Base-by-base conservation (phyloP, 2,329 filamentous ascomycete genomes). In the Emmonsia crescens region DNA sequence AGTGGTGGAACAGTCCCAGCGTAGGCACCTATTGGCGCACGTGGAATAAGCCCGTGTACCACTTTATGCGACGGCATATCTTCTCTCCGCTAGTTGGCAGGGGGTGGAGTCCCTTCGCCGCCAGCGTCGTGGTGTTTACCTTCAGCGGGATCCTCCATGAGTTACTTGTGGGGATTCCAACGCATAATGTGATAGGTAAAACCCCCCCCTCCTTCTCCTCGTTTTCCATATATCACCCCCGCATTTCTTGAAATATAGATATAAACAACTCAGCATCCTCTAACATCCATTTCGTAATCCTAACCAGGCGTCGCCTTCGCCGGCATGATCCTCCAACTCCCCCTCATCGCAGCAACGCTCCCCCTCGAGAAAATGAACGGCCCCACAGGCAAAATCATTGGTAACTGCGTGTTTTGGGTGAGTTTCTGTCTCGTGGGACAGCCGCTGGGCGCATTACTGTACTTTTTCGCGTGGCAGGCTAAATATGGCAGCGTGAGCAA, bases 401-500 rank as follows among this genome's bases (percentile, higher is more conserved):
- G 94, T 1, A 99, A 99, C 74, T 86, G 87, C 70, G 92, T 95
- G 62, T 99, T 99, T 75, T 97, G 94, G 94, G 81, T 96, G 24
- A 93, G 89, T 14, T 99, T 99, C 72, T 96, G 93, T 66, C 84
- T 97, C 2, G 88, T 99, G 14, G 94, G 94, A 3, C 94, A 99
- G 78, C 94, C 94, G 0, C 83, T 97, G 68, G 94, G 91, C 1
- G 92, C 91, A 0, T 78, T 99, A 63, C 81, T 96, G 73, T 99
- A 99, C 74, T 99, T 96, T 74, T 97, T 97, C 73, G 92, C 92
- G 1, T 99, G 94, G 93, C 93, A 97, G 77, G 91, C 91, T 61
- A 97, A 97, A 78, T 96, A 96, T 72, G 94, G 94, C 14, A 91
- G 87, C 69, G 87, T 92, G 27, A 89, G 78, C 66, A 72, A 70